Evolutionary conservation across 163 green algal genomes (phyloP).

Genomic region (Scenedesmus sp.): DNA sequence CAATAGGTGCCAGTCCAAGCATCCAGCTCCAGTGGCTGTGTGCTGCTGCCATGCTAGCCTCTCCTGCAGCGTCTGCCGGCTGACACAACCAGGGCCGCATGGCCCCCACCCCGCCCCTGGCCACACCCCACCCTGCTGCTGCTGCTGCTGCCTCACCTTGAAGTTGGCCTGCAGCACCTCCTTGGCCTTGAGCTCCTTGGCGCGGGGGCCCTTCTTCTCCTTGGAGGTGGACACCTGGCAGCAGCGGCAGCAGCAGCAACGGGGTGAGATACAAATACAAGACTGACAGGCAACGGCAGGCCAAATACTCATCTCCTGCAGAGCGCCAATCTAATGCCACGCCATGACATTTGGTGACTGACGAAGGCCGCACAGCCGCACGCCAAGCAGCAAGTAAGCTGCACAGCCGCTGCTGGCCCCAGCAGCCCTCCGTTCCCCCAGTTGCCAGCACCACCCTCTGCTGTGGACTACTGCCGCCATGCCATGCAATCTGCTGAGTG

Average conservation of each 20-base stretch:
- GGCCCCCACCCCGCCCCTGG: background rate
- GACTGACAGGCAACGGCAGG: background rate
- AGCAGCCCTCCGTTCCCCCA: background rate
- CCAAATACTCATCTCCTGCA: too few relatives aligned
- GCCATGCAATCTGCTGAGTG: constrained; percentile 46
- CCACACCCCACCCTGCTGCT: background rate
- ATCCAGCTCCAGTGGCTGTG: background rate
- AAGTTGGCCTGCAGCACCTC: constrained; percentile 64
- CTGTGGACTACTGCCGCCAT: background rate
- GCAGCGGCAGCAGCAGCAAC: background rate
- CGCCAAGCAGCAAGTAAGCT: background rate
- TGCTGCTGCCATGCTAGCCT: background rate
- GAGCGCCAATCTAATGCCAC: too few relatives aligned
- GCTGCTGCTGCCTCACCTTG: constrained; percentile 36
- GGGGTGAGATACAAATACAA: background rate
- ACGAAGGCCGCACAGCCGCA: background rate
- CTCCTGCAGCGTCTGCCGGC: background rate
- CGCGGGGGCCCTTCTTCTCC: constrained; percentile 41
- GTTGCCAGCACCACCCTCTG: background rate
- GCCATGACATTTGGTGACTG: too few relatives aligned
- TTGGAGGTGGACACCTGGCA: constrained; percentile 38
- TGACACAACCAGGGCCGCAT: background rate
- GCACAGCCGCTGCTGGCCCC: background rate
- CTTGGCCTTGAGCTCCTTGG: constrained; percentile 48
- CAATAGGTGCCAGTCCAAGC: too few relatives aligned